Evolutionary conservation across 2,329 filamentous ascomycete genomes (phyloP), one percentile per base, ranked within the genome.

Genomic region (Fusarium napiforme): DNA sequence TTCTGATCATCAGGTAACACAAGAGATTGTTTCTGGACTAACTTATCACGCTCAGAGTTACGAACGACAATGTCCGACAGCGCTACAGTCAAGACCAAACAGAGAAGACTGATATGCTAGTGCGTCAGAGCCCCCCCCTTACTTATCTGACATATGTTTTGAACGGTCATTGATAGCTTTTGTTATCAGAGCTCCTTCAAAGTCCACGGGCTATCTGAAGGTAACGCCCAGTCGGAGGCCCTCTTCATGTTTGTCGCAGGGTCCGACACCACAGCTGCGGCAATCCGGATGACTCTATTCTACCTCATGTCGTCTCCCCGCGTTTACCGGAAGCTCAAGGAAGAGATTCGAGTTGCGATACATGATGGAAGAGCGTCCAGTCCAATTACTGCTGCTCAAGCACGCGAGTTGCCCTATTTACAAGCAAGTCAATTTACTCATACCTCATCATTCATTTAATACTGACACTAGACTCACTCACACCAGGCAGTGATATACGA

Each of bases 241-340:
- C 63, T 66, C 5, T 66, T 66, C 11, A 30, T 37, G 36, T 66
- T 66, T 4, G 5, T 66, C 12, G 63, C 63, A 16, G 63, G 63
- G 2, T 66, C 63, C 2, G 63, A 66, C 6, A 66, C 63, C 2
- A 36, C 63, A 3, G 60, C 63, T 0, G 1, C 63, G 0, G 60
- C 60, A 8, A 64, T 66, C 0, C 47, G 63, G 0, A 16, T 65
- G 1, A 66, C 63, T 2, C 7, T 66, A 0, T 55, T 66, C 15
- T 66, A 65, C 6, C n/a, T 66, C 9, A 49, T 66, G 9, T 65
- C 63, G 1, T 47, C 23, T 7, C 49, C 63, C 0, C 49, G 60
- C 5, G 60, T 32, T 1, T 66, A 66, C 12, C 11, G 39, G 1
- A 65, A 65, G 23, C 47, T 66, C 3, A 66, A 65, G 9, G 30